Conservation (phyloP, 805 yeast genomes). For the Pichia cabralensis region DNA sequence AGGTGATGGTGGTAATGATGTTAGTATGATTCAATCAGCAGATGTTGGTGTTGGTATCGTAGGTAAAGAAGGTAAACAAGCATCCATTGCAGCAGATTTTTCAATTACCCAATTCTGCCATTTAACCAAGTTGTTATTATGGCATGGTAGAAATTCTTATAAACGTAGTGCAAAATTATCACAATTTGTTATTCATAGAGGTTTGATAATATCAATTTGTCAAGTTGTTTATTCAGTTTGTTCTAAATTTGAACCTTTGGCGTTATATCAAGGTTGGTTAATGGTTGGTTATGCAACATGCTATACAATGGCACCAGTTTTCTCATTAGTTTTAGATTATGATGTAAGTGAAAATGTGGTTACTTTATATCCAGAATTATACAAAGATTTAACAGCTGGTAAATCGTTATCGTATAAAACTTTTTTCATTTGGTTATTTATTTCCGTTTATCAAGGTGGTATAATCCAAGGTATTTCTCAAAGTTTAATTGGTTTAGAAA, state of each 20-base stretch:
- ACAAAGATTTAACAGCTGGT: slow-evolving; percentile 85
- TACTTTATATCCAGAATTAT: slow-evolving; percentile 85
- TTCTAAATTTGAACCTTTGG: slow-evolving; percentile 86
- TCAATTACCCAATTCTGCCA: slow-evolving; percentile 88
- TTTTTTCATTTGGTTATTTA: slow-evolving; percentile 83
- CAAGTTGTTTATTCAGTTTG: slow-evolving; percentile 89
- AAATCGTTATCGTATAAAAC: slow-evolving; percentile 77
- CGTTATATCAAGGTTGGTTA: slow-evolving; percentile 89
- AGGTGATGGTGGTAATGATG: slow-evolving; percentile 99
- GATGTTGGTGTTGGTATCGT: slow-evolving; percentile 99
- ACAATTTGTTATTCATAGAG: slow-evolving; percentile 95
- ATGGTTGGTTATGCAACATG: slow-evolving; percentile 98
- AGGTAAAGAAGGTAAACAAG: slow-evolving; percentile 97
- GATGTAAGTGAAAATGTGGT: slow-evolving; percentile 89
- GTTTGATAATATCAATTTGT: slow-evolving; percentile 84
- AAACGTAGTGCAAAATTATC: slow-evolving; percentile 91
- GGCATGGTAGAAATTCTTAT: slow-evolving; percentile 98
- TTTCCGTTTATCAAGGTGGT: slow-evolving; percentile 85
- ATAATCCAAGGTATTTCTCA: slow-evolving; percentile 81
- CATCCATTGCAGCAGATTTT: slow-evolving; percentile 94
- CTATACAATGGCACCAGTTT: slow-evolving; percentile 97
- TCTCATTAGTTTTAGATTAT: slow-evolving; percentile 80
- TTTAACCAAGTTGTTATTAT: slow-evolving; percentile 71
- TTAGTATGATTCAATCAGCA: slow-evolving; percentile 97
- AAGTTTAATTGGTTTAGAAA: slow-evolving; percentile 51